Conservation (phyloP, 257 asterid species). For the Phtheirospermum japonicum region DNA sequence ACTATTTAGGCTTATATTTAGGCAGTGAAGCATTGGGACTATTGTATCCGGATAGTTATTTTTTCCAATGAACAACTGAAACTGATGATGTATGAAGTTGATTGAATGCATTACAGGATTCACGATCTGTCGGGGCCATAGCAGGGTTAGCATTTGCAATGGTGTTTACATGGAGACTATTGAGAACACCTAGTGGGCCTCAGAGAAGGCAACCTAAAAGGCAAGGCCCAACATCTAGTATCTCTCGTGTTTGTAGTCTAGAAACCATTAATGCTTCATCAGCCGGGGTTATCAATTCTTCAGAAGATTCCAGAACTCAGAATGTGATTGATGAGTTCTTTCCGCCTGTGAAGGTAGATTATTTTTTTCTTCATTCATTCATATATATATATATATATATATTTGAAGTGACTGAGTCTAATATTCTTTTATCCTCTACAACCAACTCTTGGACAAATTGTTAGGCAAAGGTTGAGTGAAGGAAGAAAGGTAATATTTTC, state of each 20-base stretch:
- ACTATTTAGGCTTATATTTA: neutral
- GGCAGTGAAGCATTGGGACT: no score
- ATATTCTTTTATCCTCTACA: conserved; percentile 33
- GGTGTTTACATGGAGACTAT: conserved; percentile 81
- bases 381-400: no score
- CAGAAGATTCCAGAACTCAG: conserved; percentile 61
- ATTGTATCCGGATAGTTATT: no score
- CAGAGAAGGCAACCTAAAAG: conserved; percentile 70
- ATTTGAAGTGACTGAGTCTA: conserved; percentile 18
- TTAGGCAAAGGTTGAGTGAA: conserved; percentile 79
- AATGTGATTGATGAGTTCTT: conserved; percentile 78
- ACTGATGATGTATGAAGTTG: neutral
- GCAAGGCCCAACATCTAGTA: conserved; percentile 52
- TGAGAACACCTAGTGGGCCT: conserved; percentile 59
- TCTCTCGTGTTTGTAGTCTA: conserved; percentile 43
- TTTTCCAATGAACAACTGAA: no score
- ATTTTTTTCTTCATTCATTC: neutral
- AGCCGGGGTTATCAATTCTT: conserved; percentile 33
- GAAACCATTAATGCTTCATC: conserved; percentile 38
- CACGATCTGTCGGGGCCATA: conserved; percentile 70
- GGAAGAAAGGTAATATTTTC: conserved; percentile 78
- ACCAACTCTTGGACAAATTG: conserved; percentile 82
- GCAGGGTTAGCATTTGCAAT: conserved; percentile 84
- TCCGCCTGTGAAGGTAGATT: conserved; percentile 68
- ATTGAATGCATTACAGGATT: conserved; percentile 56